Evolutionary conservation across 2,329 filamentous ascomycete species (phyloP), one percentile per base, ranked within the genome.

Genomic region (Mycosphaerella arachidis): DNA sequence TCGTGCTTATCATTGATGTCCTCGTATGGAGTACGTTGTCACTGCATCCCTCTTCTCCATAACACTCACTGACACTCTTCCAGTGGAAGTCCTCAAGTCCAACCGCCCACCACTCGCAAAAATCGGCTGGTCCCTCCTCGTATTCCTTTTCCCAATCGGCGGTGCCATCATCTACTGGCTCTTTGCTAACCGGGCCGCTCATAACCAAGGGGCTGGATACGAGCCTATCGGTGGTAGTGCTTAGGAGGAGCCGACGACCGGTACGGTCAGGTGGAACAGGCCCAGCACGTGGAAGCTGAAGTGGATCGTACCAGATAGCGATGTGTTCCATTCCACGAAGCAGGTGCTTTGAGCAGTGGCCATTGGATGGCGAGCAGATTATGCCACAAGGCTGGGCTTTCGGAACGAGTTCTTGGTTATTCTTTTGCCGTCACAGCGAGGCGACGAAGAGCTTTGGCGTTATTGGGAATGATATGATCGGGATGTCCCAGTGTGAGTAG

Each of bases 81-180:
- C 64, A 87, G 85, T 87, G 67, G 85, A 87, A 74, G 81, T 87
- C 64, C 75, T 87, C 59, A 83, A 86, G 73, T 87, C 84, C 45
- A 85, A 82, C 73, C 84, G 85, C 60, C 79, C 84, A 4, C 74
- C 80, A 20, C 71, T 75, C 20, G 76, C 81, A 73, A 88, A 88
- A 76, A 71, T 87, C 3, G 74, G 86, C 31, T 88, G 85, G 85
- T 82, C 79, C 53, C 75, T 87, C 0, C 75, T 86, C 48, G 83
- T 87, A 68, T 87, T 87, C 76, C 73, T 87, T 63, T 86, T 87
- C 76, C 85, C 85, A 4, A 76, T 88, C 53, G 71, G 83, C 65
- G 85, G 85, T 60, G 77, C 86, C 72, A 73, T 86, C 67, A 74
- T 86, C 72, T 88, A 87, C 75, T 87, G 78, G 70, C 74, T 88